phyloP scores from a whole-genome alignment of 179 eudicot genomes.

The Actinidia polygama region DNA sequence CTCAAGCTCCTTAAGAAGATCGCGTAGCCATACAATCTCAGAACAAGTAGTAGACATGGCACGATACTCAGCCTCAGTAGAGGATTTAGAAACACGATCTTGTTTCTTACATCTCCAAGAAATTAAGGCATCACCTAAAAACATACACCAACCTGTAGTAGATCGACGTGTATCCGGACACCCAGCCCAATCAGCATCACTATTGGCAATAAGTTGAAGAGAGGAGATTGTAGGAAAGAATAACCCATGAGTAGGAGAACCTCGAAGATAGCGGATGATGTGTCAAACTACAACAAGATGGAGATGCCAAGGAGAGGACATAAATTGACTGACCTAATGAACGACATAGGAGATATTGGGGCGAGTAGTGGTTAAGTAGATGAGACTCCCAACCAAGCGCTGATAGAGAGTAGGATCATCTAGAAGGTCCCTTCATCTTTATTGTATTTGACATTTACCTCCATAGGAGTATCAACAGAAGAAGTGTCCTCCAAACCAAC shows the following conservation, averaged over 20 bases:
- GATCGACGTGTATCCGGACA: background rate
- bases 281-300: background rate
- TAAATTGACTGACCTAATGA: background rate
- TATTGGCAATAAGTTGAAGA: background rate
- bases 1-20: background rate
- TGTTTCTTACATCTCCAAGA: background rate
- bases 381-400: background rate
- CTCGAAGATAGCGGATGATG: background rate
- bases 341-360: background rate
- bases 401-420: background rate
- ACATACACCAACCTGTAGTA: background rate
- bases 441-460: background rate
- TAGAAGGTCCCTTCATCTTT: background rate
- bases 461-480: slow-evolving; percentile 9
- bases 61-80: background rate
- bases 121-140: background rate
- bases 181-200: background rate
- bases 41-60: background rate
- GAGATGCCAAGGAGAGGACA: background rate
- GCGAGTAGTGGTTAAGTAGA: background rate
- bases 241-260: background rate
- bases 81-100: background rate
- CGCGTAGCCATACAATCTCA: background rate
- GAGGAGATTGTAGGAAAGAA: background rate
- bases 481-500: too few relatives aligned